phyloP scores from a whole-genome alignment of 352 stramenopile species.

The Phytophthora constricta region DNA sequence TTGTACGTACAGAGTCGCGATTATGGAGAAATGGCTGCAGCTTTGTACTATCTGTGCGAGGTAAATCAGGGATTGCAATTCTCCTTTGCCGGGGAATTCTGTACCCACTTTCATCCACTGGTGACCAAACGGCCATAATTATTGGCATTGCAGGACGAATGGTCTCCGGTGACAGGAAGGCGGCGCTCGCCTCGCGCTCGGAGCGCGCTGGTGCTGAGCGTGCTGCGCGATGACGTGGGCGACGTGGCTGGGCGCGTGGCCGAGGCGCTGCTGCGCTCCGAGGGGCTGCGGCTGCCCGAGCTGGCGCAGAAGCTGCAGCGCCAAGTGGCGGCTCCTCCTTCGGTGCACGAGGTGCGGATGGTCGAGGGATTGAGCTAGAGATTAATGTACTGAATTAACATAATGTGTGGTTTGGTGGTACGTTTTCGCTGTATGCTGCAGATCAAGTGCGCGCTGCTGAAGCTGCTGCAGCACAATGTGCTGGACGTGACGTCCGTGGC shows the following conservation, averaged over 20 bases:
- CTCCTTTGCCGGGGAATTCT: too few species aligned
- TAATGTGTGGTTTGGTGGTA: not conserved
- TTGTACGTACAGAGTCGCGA: too few species aligned
- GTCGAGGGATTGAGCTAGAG: not conserved
- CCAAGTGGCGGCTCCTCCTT: slow-evolving; percentile 40
- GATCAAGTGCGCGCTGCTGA: slow-evolving; percentile 85
- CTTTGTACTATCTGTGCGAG: too few species aligned
- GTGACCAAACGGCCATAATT: too few species aligned
- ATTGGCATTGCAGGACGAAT: slow-evolving; percentile 9
- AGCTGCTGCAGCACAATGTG: slow-evolving; percentile 90
- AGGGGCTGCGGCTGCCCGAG: slow-evolving; percentile 71
- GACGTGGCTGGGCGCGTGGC: slow-evolving; percentile 70
- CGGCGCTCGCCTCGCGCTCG: slow-evolving; percentile 67
- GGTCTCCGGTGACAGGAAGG: slow-evolving; percentile 17
- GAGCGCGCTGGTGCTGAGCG: slow-evolving; percentile 78
- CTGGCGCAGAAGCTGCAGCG: slow-evolving; percentile 69
- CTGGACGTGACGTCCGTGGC: slow-evolving; percentile 63
- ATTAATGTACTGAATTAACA: not conserved
- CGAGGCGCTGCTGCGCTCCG: slow-evolving; percentile 63
- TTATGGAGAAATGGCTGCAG: too few species aligned
- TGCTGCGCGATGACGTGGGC: slow-evolving; percentile 86
- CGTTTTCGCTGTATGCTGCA: slow-evolving; percentile 20
- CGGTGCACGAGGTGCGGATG: slow-evolving; percentile 53
- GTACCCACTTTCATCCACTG: too few species aligned
- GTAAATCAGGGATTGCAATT: too few species aligned